Evolutionary conservation across 2,329 filamentous ascomycete species (phyloP), one percentile per base, ranked within the genome.

Genomic region (Phyllosticta citriasiana): DNA sequence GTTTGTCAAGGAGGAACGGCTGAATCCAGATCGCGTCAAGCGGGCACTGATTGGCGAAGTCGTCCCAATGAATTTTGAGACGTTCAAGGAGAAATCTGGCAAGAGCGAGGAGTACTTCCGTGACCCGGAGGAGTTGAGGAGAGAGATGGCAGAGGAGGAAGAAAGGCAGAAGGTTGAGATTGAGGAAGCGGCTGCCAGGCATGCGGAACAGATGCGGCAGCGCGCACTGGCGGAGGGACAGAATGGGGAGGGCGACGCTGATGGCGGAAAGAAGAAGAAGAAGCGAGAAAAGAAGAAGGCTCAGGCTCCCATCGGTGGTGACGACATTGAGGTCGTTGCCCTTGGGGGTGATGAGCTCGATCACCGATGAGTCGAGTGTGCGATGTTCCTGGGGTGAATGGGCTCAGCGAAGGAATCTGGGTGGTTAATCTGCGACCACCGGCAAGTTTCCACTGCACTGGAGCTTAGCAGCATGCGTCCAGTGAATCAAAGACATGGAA

Each of bases 1-100:
- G 71, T 94, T 90, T 75, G 88, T 87, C 67, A 85, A 87, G 63
- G 90, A 94, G 74, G 89, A 94, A 74, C 80, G 84, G 35, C 78
- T 83, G 59, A 81, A 87, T 64, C 85, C 88, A 0, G 74, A 77
- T 2, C 81, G 83, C 64, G 80, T 95, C 66, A 84, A 84, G 63
- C 79, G 80, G 40, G 84, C 84, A 4, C 77, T 94, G 61, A 82
- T 73, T 53, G 76, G 74, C 19, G 71, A 73, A 19, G 69, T 72
- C 8, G 71, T 73, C 4, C 67, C 68, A n/a, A 72, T 73, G 70
- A 70, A 75, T 57, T 73, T 79, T 64, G 69, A 74, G 30, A 66
- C 68, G 9, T 80, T 77, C 62, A 72, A 77, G 0, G 63, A 66
- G 24, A 69, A 70, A n/a, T 71, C 70, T 8, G 77, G 67, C 56